These are phyloP conservation scores for Encephalitozoon romaleae DNA, from an alignment of 371 early-diverging fungal genomes.

Conservation along the genomic window DNA sequence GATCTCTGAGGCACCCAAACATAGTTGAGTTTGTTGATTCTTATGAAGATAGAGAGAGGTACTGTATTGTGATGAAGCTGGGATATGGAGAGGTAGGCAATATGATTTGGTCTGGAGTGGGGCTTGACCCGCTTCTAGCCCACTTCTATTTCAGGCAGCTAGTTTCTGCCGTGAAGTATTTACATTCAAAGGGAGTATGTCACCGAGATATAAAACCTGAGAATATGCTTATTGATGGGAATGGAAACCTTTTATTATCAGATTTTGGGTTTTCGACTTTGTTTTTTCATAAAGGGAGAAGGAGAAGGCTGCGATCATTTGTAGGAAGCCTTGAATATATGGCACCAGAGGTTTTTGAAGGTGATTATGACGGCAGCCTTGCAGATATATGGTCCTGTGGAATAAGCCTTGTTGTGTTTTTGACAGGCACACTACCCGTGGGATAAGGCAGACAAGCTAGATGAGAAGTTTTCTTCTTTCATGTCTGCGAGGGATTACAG, in stretches of 20 bases:
- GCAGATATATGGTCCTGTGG: conserved; percentile 67
- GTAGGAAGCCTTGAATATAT: conserved; percentile 67
- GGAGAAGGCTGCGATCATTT: conserved; percentile 61
- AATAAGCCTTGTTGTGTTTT: conserved; percentile 64
- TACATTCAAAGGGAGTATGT: conserved; percentile 63
- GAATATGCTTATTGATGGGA: conserved; percentile 65
- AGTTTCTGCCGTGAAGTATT: conserved; percentile 61
- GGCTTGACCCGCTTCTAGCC: conserved; percentile 65
- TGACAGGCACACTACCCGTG: conserved; percentile 66
- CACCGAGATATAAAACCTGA: conserved; percentile 67
- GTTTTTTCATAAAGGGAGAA: conserved; percentile 59
- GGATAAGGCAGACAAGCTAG: conserved; percentile 64
- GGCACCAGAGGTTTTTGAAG: conserved; percentile 64
- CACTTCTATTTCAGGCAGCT: conserved; percentile 68
- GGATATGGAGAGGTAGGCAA: conserved; percentile 61
- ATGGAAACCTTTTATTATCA: conserved; percentile 64
- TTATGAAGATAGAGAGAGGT: conserved; percentile 63
- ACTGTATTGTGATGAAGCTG: conserved; percentile 72
- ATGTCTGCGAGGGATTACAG: conserved; percentile 20
- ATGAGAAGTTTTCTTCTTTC: conserved; percentile 62
- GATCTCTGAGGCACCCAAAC: conserved; percentile 68
- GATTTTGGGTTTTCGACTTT: conserved; percentile 67
- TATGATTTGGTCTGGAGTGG: conserved; percentile 65
- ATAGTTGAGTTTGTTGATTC: conserved; percentile 68
- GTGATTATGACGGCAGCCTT: conserved; percentile 63